Evolutionary conservation across 176 grass and related monocot species (phyloP).

Genomic region (Themeda triandra): DNA sequence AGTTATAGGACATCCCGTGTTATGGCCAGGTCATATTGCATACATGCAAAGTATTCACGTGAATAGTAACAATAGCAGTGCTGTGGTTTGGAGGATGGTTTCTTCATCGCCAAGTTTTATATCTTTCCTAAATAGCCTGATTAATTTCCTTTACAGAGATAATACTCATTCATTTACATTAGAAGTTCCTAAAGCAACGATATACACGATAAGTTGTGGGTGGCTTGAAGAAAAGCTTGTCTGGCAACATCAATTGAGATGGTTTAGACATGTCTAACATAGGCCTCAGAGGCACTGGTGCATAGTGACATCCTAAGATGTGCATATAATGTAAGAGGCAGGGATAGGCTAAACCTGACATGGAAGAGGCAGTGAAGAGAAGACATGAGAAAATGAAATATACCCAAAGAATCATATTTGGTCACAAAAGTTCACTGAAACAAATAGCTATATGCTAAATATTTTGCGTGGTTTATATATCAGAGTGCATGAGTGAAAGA

Average conservation of each 20-base stretch:
- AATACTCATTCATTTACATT: background rate
- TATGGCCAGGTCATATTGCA: background rate
- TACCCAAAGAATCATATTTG: background rate
- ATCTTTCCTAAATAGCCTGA: background rate
- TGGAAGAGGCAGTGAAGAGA: background rate
- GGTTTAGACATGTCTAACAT: background rate
- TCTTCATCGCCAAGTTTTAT: background rate
- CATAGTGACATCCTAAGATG: background rate
- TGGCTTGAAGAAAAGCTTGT: background rate
- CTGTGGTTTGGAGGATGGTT: background rate
- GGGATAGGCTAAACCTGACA: background rate
- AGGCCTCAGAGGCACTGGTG: background rate
- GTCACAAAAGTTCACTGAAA: background rate
- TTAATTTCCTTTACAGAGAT: background rate
- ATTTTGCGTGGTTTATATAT: slow-evolving; percentile 11
- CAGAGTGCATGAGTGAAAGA: background rate
- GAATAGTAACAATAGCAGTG: background rate
- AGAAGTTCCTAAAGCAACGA: background rate
- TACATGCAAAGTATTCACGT: background rate
- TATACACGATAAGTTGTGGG: background rate
- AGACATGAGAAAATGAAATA: background rate
- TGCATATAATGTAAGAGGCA: background rate
- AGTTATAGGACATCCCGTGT: background rate
- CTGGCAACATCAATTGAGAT: background rate
- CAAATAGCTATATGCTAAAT: background rate